phyloP scores from a whole-genome alignment of 1,139 yeast genomes.

The Pichia sp. region DNA sequence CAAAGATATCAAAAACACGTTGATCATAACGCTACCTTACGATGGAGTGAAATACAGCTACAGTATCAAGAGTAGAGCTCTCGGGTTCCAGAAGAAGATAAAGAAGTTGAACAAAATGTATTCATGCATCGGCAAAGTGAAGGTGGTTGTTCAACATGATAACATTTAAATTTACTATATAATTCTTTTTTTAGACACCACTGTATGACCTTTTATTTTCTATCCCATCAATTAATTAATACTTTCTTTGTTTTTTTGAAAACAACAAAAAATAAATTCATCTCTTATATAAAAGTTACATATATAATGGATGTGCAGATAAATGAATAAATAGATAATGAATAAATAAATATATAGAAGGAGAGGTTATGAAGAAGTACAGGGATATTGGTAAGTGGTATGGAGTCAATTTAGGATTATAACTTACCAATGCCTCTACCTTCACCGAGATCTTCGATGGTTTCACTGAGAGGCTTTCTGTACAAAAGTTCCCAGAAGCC shows the following conservation, averaged over 20 bases:
- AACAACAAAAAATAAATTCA: neutral
- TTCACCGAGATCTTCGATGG: constrained; percentile 69
- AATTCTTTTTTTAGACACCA: neutral
- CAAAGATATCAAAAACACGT: constrained; percentile 24
- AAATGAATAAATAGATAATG: constrained; percentile 8
- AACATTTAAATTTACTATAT: constrained; percentile 13
- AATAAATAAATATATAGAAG: neutral
- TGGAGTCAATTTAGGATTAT: no score
- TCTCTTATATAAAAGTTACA: neutral
- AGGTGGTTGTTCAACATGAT: constrained; percentile 35
- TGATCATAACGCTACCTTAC: constrained; percentile 43
- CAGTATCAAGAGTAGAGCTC: constrained; percentile 49
- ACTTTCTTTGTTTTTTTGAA: neutral
- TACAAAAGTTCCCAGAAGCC: constrained; percentile 79
- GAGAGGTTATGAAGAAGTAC: constrained; percentile 1
- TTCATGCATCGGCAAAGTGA: constrained; percentile 36
- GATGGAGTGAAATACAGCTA: constrained; percentile 53
- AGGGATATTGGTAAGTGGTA: neutral
- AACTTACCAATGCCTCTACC: constrained; percentile 49
- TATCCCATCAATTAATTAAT: neutral
- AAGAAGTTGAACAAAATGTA: constrained; percentile 40
- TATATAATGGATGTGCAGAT: constrained; percentile 1
- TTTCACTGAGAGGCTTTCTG: constrained; percentile 80
- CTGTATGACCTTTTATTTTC: neutral
- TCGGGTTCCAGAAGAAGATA: constrained; percentile 47